Conservation (phyloP, 164 flowering plant genomes). For the Macadamia tetraphylla region DNA sequence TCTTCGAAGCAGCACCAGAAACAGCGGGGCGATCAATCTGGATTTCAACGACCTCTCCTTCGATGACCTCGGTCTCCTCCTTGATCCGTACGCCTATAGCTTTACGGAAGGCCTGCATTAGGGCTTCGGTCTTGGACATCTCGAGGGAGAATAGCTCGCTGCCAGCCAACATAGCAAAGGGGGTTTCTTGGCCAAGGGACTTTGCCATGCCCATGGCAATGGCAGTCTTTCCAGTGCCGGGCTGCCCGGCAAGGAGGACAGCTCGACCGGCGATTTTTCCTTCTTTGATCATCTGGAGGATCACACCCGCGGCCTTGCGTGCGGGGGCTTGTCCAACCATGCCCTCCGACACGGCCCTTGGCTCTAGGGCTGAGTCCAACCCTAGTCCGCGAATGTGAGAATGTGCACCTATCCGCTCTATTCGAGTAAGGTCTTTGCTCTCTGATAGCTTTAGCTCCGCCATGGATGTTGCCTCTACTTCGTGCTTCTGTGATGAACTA, state of each 20-base stretch:
- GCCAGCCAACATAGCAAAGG: conserved; percentile 86
- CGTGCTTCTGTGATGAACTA: too few relatives aligned
- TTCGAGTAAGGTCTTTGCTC: conserved; percentile 73
- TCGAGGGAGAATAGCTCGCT: conserved; percentile 66
- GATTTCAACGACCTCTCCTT: conserved; percentile 61
- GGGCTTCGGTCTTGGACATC: too few relatives aligned
- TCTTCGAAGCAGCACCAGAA: conserved; percentile 45
- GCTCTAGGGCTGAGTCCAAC: conserved; percentile 76
- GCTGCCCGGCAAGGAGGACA: conserved; percentile 84
- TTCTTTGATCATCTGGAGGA: conserved; percentile 81
- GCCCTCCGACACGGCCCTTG: conserved; percentile 60
- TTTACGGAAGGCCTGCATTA: conserved; percentile 50
- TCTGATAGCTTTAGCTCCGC: conserved; percentile 85
- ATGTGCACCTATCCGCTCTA: conserved; percentile 97
- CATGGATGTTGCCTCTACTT: conserved; percentile 30
- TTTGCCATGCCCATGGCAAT: conserved; percentile 95
- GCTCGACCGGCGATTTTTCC: conserved; percentile 89
- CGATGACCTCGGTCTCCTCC: too few relatives aligned
- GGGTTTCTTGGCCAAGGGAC: conserved; percentile 79
- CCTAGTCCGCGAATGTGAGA: conserved; percentile 98
- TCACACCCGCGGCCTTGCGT: conserved; percentile 89
- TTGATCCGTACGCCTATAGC: conserved; percentile 64
- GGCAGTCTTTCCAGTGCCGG: conserved; percentile 93
- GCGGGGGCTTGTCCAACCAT: conserved; percentile 26
- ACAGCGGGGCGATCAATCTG: conserved; percentile 84